Conservation (phyloP, 225 moss, liverwort and hornwort species). For the Neckera pumila region DNA sequence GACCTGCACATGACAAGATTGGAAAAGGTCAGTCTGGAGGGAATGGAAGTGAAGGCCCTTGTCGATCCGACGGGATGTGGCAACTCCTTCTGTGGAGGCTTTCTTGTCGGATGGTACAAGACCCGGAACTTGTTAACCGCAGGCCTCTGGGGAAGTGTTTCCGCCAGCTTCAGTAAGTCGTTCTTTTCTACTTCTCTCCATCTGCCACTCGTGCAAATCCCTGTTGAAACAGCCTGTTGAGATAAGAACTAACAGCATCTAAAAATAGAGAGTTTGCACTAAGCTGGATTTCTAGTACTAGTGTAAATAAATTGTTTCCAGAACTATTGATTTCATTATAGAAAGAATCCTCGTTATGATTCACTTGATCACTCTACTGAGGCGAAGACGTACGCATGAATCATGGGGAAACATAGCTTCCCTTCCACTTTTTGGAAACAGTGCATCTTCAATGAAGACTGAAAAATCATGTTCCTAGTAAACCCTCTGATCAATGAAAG, state of each 20-base stretch:
- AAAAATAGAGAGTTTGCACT: not conserved
- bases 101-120: conserved; percentile 64
- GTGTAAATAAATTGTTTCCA: not conserved
- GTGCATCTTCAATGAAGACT: not conserved
- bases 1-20: not conserved
- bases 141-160: conserved; percentile 68
- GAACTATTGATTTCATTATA: not conserved
- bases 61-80: conserved; percentile 92
- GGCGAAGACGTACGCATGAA: not conserved
- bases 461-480: not conserved
- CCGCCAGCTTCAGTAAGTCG: conserved; percentile 81
- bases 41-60: conserved; percentile 26
- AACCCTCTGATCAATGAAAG: not conserved
- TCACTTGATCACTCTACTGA: not conserved
- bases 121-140: conserved; percentile 55
- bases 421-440: not conserved
- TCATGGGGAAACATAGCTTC: not conserved
- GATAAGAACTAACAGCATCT: no score
- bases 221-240: not conserved
- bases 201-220: not conserved
- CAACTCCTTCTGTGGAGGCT: conserved; percentile 84
- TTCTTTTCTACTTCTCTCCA: not conserved
- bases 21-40: not conserved
- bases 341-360: not conserved
- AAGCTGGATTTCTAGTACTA: not conserved